phyloP scores from a whole-genome alignment of 2,329 filamentous ascomycete species.

The Rugonectria rugulosa region DNA sequence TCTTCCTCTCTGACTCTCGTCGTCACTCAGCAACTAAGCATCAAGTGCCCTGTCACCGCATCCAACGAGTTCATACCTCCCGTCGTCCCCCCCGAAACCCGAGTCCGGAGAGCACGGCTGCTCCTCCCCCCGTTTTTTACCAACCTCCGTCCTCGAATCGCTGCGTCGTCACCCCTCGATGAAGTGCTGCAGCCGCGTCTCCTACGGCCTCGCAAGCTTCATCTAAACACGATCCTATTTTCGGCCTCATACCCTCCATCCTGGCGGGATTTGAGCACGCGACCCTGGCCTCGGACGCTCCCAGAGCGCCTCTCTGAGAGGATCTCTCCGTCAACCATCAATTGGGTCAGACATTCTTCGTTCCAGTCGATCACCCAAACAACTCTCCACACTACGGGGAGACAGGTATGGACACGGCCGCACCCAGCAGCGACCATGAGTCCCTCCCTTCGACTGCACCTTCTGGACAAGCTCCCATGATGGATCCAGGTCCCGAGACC shows the following conservation, averaged over 20 bases:
- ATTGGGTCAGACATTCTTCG: constrained; percentile 39
- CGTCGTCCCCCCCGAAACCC: constrained; percentile 15
- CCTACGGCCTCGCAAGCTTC: constrained; percentile 24
- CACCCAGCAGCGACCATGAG: constrained; percentile 37
- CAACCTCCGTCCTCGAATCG: constrained; percentile 30
- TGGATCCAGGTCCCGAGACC: constrained; percentile 40
- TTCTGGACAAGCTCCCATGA: constrained; percentile 32
- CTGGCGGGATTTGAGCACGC: constrained; percentile 24
- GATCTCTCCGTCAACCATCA: constrained; percentile 33
- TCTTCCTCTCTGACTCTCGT: constrained; percentile 18
- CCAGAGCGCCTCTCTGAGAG: constrained; percentile 29
- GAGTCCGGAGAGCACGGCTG: constrained; percentile 12
- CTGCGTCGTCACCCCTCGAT: too few species aligned
- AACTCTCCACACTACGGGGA: constrained; percentile 25
- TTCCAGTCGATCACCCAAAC: constrained; percentile 37
- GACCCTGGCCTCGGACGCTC: constrained; percentile 20
- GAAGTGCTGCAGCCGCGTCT: constrained; percentile 33
- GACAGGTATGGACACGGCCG: constrained; percentile 41
- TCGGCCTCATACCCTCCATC: constrained; percentile 17
- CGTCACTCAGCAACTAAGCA: constrained; percentile 10
- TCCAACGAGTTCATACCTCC: background rate
- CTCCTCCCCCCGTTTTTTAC: constrained; percentile 21
- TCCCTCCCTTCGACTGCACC: constrained; percentile 35
- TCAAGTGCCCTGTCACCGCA: constrained; percentile 8
- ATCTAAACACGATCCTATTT: constrained; percentile 7